A percentile compares a stretch with the other conserved stretches of the same genome.
phyloP scores from a whole-genome alignment of 2,329 filamentous ascomycete species.

The Aspergillus melleus region DNA sequence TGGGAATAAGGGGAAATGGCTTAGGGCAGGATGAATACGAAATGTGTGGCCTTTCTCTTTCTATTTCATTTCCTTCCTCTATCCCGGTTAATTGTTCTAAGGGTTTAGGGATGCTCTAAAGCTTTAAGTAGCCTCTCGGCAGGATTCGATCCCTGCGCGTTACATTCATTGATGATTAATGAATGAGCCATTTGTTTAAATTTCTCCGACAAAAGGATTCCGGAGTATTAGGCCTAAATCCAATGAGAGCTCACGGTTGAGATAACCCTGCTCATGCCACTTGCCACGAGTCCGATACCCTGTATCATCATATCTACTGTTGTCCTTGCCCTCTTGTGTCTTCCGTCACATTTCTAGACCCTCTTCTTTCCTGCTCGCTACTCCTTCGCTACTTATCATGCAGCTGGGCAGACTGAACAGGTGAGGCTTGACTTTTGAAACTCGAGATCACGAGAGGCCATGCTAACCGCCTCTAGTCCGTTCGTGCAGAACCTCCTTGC shows the following conservation, averaged over 20 bases:
- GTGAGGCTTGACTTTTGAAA: neutral
- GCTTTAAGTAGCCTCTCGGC: neutral
- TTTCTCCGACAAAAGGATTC: neutral
- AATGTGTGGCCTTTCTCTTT: neutral
- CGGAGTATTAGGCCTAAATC: neutral
- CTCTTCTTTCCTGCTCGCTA: neutral
- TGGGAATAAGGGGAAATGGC: neutral
- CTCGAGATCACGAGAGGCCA: neutral
- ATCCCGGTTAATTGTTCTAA: neutral
- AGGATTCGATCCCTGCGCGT: neutral
- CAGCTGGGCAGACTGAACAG: neutral
- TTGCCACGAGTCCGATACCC: neutral
- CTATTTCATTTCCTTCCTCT: neutral
- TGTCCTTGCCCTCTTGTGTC: neutral
- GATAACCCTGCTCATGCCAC: neutral
- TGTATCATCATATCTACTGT: neutral
- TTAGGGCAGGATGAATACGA: neutral
- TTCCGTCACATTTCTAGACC: neutral
- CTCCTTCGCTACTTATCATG: neutral
- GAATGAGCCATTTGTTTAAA: neutral
- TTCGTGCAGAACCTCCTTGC: conserved; percentile 1
- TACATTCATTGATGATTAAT: neutral
- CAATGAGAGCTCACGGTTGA: neutral
- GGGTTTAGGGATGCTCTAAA: neutral
- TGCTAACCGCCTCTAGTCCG: neutral